phyloP scores from a whole-genome alignment of 2,329 filamentous ascomycete genomes.

The Paecilomyces fulvus region DNA sequence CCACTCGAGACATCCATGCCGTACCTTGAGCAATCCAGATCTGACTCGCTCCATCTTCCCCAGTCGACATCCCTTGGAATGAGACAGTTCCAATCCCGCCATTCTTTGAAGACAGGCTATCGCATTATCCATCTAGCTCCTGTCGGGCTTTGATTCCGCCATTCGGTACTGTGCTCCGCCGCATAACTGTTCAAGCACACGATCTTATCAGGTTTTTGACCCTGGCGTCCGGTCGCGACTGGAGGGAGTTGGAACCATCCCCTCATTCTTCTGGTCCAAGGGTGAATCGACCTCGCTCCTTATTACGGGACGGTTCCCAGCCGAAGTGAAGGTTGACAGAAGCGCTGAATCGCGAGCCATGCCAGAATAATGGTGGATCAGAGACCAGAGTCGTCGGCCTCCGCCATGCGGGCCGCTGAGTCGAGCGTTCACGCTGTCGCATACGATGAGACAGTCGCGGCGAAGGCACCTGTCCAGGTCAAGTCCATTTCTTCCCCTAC shows the following conservation, averaged over 20 bases:
- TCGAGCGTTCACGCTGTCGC: constrained; percentile 17
- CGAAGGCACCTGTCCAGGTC: constrained; percentile 14
- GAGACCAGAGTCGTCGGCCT: constrained; percentile 19
- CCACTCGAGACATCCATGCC: background rate
- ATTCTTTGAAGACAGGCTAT: background rate
- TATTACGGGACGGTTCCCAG: background rate
- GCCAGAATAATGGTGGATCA: constrained; percentile 28
- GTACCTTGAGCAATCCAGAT: background rate
- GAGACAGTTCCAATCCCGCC: background rate
- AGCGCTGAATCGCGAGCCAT: constrained; percentile 19
- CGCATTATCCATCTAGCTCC: background rate
- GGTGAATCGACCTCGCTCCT: background rate
- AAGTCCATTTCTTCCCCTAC: constrained; percentile 21
- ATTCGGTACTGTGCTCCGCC: background rate
- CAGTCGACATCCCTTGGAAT: background rate
- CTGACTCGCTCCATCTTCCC: background rate
- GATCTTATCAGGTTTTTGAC: background rate
- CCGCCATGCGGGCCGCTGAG: constrained; percentile 18
- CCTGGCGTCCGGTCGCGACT: background rate
- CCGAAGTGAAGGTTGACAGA: constrained; percentile 1
- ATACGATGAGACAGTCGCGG: constrained; percentile 19
- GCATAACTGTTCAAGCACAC: background rate
- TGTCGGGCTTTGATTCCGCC: background rate
- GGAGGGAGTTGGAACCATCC: background rate
- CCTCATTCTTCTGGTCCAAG: background rate